These are phyloP conservation scores for Plectosphaerella cucumerina DNA, from an alignment of 2,329 filamentous ascomycete genomes.

Conservation along the genomic window DNA sequence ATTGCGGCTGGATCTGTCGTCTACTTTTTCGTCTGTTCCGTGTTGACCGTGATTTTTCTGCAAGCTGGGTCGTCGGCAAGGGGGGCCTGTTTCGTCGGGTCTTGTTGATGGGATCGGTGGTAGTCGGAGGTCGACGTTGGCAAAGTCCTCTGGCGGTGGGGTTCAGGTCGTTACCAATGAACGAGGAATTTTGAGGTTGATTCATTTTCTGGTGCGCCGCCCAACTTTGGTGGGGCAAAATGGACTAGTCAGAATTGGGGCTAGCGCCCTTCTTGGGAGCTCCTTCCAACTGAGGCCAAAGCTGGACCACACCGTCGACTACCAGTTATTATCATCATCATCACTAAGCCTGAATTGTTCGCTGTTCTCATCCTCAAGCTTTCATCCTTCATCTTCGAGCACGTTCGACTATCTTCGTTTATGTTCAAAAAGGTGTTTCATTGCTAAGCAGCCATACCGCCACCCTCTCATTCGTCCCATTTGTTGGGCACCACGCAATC, in stretches of 20 bases:
- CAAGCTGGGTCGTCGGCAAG: not conserved
- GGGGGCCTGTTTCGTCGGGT: not conserved
- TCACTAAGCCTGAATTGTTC: too few relatives aligned
- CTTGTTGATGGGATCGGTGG: not conserved
- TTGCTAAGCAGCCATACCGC: not conserved
- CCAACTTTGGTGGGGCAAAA: not conserved
- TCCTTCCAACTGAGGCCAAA: too few relatives aligned
- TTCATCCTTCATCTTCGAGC: not conserved
- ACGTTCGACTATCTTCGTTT: not conserved
- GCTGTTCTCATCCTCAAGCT: not conserved
- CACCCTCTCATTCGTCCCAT: too few relatives aligned
- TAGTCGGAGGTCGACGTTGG: not conserved
- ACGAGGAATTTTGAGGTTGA: slow-evolving; percentile 4
- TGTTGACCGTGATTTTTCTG: too few relatives aligned
- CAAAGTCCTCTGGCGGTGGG: slow-evolving; percentile 1
- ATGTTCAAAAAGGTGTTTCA: not conserved
- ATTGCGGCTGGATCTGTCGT: not conserved
- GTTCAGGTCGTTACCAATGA: not conserved
- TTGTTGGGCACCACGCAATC: too few relatives aligned
- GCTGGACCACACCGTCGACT: too few relatives aligned
- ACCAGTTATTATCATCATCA: too few relatives aligned
- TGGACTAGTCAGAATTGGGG: not conserved
- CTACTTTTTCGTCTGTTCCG: not conserved
- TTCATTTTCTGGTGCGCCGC: slow-evolving; percentile 4
- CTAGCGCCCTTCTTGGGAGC: not conserved